phyloP scores from a whole-genome alignment of 345 rosid genomes.

The Eutrema yunnanense region DNA sequence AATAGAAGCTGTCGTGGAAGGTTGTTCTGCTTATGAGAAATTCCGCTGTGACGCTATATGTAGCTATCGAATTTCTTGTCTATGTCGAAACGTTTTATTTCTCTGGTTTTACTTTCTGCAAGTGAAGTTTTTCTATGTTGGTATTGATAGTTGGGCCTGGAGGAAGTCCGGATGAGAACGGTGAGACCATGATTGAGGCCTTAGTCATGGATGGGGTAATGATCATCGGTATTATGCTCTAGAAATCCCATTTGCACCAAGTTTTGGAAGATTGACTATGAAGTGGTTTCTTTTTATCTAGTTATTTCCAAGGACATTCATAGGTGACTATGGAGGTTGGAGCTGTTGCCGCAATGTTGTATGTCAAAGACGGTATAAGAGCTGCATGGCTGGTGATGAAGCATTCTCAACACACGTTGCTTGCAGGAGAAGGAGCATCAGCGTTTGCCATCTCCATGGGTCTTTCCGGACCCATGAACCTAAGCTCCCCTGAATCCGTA shows the following conservation, averaged over 20 bases:
- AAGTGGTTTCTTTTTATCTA: not conserved
- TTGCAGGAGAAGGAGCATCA: slow-evolving; percentile 81
- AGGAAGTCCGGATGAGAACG: slow-evolving; percentile 95
- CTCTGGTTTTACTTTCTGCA: not conserved
- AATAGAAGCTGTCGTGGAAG: slow-evolving; percentile 81
- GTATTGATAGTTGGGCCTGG: slow-evolving; percentile 81
- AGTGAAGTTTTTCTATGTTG: not conserved
- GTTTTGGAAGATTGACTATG: not conserved
- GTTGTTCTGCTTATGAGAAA: slow-evolving; percentile 87
- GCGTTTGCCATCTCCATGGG: slow-evolving; percentile 92
- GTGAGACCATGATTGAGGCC: slow-evolving; percentile 93
- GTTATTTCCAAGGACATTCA: slow-evolving; percentile 39
- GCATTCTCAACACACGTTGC: slow-evolving; percentile 71
- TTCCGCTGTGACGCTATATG: slow-evolving; percentile 94
- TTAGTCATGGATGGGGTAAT: slow-evolving; percentile 91
- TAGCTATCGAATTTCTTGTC: not conserved
- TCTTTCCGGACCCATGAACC: slow-evolving; percentile 79
- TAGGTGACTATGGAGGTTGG: slow-evolving; percentile 99
- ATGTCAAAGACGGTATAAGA: slow-evolving; percentile 85
- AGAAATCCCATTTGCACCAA: not conserved
- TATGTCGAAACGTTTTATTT: not conserved
- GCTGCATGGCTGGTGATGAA: slow-evolving; percentile 87
- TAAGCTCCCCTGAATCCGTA: slow-evolving; percentile 69
- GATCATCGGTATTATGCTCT: not conserved
- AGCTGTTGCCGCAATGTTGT: slow-evolving; percentile 96